Conservation (phyloP, 139 green algal species). For the Parachlorella kessleri region DNA sequence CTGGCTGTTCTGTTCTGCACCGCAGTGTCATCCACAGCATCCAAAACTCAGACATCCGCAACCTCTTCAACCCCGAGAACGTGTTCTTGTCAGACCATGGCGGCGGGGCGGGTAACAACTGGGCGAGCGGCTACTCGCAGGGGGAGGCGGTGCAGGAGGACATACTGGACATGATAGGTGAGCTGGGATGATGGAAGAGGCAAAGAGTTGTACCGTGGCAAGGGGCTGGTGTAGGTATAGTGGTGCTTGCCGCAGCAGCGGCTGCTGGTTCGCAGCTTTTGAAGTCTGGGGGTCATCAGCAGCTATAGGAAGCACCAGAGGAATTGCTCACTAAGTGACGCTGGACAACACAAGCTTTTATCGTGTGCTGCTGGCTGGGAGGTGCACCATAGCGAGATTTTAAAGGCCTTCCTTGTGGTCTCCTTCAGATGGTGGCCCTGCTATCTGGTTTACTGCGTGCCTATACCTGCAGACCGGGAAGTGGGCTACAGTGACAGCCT, state of each 20-base stretch:
- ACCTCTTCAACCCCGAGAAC: conserved; percentile 99
- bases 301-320: no score
- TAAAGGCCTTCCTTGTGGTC: background rate
- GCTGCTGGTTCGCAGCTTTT: no score
- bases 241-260: no score
- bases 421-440: background rate
- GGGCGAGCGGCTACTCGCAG: conserved; percentile 95
- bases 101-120: conserved; percentile 99
- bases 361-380: no score
- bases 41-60: conserved; percentile 91
- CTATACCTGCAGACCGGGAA: conserved; percentile 85
- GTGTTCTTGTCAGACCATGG: conserved; percentile 94
- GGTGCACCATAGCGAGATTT: background rate
- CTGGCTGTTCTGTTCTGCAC: no score
- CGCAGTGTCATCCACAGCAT: conserved; percentile 97
- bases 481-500: conserved; percentile 96
- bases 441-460: background rate
- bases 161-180: conserved; percentile 98
- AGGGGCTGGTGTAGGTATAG: background rate
- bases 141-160: conserved; percentile 90
- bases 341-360: no score
- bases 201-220: background rate
- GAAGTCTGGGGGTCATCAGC: no score
- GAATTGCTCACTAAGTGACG: no score
- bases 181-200: conserved; percentile 1